phyloP scores from a whole-genome alignment of 495 filamentous ascomycete species.

The Patellaria atrata region DNA sequence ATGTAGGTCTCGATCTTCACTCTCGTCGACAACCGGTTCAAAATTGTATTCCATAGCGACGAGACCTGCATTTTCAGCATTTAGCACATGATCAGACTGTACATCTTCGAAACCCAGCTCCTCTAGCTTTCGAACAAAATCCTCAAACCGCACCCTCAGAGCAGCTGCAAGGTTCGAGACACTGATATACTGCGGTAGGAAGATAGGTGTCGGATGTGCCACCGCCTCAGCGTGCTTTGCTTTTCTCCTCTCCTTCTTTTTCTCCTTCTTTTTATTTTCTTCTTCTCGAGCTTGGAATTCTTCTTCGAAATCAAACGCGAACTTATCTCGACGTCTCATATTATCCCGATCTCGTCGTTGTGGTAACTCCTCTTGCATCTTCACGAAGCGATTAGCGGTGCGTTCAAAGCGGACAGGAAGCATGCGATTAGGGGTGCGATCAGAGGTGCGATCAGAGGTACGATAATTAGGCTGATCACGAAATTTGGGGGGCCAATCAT shows the following conservation, averaged over 20 bases:
- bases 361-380: neutral
- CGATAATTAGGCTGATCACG: too few relatives aligned
- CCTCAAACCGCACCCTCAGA: constrained; percentile 53
- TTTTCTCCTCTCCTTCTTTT: constrained; percentile 33
- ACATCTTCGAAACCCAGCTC: constrained; percentile 76
- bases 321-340: constrained; percentile 1
- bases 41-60: constrained; percentile 88
- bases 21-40: constrained; percentile 68
- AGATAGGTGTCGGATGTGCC: constrained; percentile 48
- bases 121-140: constrained; percentile 61
- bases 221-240: constrained; percentile 23
- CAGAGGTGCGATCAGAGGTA: neutral
- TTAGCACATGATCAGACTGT: constrained; percentile 64
- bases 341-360: neutral
- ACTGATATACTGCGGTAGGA: constrained; percentile 81
- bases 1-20: constrained; percentile 50
- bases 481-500: too few relatives aligned
- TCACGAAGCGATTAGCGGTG: neutral
- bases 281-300: constrained; percentile 10
- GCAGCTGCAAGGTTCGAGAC: constrained; percentile 70
- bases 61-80: constrained; percentile 78
- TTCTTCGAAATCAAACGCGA: constrained; percentile 9
- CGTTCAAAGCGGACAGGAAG: neutral
- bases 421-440: neutral
- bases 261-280: constrained; percentile 29